phyloP scores from a whole-genome alignment of 2,329 filamentous ascomycete genomes.

The Aureobasidium musti region DNA sequence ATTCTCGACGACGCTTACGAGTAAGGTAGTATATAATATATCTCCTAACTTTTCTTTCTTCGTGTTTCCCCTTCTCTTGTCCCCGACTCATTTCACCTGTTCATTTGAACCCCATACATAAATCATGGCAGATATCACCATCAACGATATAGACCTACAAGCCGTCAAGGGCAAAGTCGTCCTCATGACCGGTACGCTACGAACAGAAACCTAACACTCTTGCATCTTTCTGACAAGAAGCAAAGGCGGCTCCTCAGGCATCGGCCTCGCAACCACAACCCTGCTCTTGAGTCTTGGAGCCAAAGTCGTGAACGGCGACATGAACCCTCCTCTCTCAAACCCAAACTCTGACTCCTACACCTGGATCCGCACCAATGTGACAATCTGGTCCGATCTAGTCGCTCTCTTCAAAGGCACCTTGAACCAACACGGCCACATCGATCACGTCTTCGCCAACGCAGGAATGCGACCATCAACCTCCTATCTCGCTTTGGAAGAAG shows the following conservation, averaged over 20 bases:
- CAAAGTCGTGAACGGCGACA: conserved; percentile 57
- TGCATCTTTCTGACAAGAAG: conserved; percentile 37
- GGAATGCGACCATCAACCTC: conserved; percentile 51
- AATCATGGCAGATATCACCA: conserved; percentile 22
- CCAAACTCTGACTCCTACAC: conserved; percentile 30
- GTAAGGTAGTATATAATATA: neutral
- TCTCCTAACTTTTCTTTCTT: too few relatives aligned
- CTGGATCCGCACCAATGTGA: conserved; percentile 40
- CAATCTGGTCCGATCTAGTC: conserved; percentile 54
- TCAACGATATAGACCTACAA: conserved; percentile 54
- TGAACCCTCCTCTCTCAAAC: conserved; percentile 45
- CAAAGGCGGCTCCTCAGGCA: conserved; percentile 58
- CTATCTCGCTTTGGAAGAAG: conserved; percentile 40
- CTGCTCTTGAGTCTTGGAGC: conserved; percentile 57
- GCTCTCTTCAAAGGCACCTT: conserved; percentile 55
- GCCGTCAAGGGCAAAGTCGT: conserved; percentile 11
- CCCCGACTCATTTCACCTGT: neutral
- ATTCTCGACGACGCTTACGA: neutral
- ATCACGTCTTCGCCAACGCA: conserved; percentile 50
- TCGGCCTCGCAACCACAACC: conserved; percentile 59
- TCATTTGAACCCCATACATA: neutral
- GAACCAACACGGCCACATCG: conserved; percentile 46
- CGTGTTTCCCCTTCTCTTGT: neutral
- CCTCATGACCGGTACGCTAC: conserved; percentile 16
- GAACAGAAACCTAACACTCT: conserved; percentile 19